Conservation (phyloP, 2,329 filamentous ascomycete species). For the Fusarium humuli region DNA sequence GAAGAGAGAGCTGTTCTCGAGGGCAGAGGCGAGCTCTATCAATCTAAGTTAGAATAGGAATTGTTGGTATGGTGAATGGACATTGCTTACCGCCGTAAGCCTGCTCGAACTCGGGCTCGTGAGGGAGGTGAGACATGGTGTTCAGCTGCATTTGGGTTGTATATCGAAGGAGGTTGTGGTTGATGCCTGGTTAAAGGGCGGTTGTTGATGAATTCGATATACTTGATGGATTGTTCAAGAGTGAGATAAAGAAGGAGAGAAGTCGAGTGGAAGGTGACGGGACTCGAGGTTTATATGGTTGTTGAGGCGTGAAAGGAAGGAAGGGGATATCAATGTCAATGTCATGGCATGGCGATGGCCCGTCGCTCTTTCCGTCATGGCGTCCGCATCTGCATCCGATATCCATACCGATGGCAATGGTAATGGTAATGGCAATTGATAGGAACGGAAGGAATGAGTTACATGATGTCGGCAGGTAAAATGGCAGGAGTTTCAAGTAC, state of each 20-base stretch:
- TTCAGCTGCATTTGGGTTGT: conserved; percentile 40
- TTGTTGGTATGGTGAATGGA: background rate
- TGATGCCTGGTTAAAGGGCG: conserved; percentile 5
- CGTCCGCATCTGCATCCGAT: conserved; percentile 28
- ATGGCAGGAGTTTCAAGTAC: conserved; percentile 23
- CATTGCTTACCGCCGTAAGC: conserved; percentile 84
- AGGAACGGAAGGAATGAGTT: background rate
- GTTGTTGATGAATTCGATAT: conserved; percentile 16
- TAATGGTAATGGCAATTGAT: background rate
- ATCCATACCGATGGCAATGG: conserved; percentile 14
- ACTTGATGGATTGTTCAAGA: conserved; percentile 3
- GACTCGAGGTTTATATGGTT: conserved; percentile 40
- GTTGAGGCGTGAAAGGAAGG: conserved; percentile 2
- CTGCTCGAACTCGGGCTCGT: conserved; percentile 98
- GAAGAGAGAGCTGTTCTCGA: conserved; percentile 94
- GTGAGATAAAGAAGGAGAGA: conserved; percentile 13
- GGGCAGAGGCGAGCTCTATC: conserved; percentile 90
- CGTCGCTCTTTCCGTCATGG: conserved; percentile 31
- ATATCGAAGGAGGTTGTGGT: conserved; percentile 23
- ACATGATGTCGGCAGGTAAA: conserved; percentile 5
- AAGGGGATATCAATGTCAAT: background rate
- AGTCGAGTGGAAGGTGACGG: conserved; percentile 14
- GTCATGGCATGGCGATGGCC: background rate
- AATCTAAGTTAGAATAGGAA: conserved; percentile 13
- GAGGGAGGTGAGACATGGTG: conserved; percentile 83